phyloP scores from a whole-genome alignment of 768 basidiomycete genomes.

The Suillus americanus region DNA sequence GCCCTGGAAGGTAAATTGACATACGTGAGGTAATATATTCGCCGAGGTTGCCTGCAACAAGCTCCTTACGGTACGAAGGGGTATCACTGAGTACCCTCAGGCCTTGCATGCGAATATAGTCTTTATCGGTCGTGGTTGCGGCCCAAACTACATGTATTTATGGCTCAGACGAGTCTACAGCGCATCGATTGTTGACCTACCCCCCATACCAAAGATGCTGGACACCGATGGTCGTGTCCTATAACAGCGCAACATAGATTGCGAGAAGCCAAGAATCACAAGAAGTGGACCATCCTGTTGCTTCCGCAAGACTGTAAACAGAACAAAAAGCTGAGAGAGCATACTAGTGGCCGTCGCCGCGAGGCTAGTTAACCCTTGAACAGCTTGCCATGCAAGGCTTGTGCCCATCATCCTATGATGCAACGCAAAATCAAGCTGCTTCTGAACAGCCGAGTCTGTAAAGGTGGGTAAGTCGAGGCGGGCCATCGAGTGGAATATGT shows the following conservation, averaged over 20 bases:
- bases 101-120: slow-evolving; percentile 66
- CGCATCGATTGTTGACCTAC: slow-evolving; percentile 20
- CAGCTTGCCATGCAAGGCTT: slow-evolving; percentile 59
- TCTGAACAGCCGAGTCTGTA: slow-evolving; percentile 62
- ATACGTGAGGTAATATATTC: slow-evolving; percentile 53
- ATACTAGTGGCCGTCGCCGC: slow-evolving; percentile 49
- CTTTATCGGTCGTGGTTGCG: slow-evolving; percentile 63
- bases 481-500: slow-evolving; percentile 65
- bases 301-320: slow-evolving; percentile 51
- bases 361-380: slow-evolving; percentile 44
- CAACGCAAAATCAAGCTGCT: slow-evolving; percentile 57
- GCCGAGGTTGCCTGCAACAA: slow-evolving; percentile 65
- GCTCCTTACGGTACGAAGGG: slow-evolving; percentile 62
- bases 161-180: background rate
- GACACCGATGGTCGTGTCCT: slow-evolving; percentile 15
- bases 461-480: slow-evolving; percentile 78
- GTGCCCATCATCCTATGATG: slow-evolving; percentile 34
- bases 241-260: slow-evolving; percentile 46
- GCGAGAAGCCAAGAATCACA: slow-evolving; percentile 52
- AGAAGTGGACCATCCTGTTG: slow-evolving; percentile 65
- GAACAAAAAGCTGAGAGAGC: slow-evolving; percentile 58
- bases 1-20: slow-evolving; percentile 13
- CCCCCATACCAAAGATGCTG: slow-evolving; percentile 12
- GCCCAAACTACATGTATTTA: slow-evolving; percentile 51
- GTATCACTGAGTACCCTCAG: slow-evolving; percentile 54